A percentile compares a stretch with the other conserved stretches of the same genome.
These are phyloP conservation scores for Gossypium sturtianum DNA, from an alignment of 345 rosid species.

Conservation along the genomic window DNA sequence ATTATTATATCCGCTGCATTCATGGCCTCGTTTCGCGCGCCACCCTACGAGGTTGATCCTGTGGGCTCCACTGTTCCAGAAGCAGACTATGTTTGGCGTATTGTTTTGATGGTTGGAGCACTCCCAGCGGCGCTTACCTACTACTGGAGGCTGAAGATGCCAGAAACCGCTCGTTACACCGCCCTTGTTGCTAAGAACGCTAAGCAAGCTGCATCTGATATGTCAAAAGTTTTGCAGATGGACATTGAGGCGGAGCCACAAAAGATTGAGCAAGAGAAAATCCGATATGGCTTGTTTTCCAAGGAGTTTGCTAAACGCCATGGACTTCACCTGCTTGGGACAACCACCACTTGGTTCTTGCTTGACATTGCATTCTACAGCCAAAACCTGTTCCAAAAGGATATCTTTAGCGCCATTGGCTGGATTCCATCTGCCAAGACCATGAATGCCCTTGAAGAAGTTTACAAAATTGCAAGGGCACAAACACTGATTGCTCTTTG, in stretches of 20 bases:
- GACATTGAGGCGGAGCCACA: slow-evolving; percentile 56
- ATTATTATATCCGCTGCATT: slow-evolving; percentile 49
- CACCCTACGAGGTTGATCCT: slow-evolving; percentile 40
- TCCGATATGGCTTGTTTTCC: slow-evolving; percentile 61
- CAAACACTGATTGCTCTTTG: slow-evolving; percentile 76
- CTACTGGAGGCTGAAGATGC: slow-evolving; percentile 84
- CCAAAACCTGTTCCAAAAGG: slow-evolving; percentile 82
- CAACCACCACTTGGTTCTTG: slow-evolving; percentile 75
- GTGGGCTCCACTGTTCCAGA: slow-evolving; percentile 50
- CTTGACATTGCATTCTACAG: slow-evolving; percentile 86
- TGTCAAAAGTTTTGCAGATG: slow-evolving; percentile 75
- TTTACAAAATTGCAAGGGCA: slow-evolving; percentile 65
- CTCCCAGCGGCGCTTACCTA: slow-evolving; percentile 75
- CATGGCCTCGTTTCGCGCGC: slow-evolving; percentile 41
- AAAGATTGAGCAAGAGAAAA: slow-evolving; percentile 8
- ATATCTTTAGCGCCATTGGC: slow-evolving; percentile 74
- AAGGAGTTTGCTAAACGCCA: slow-evolving; percentile 51
- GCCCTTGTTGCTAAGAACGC: slow-evolving; percentile 79
- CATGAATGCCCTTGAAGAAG: slow-evolving; percentile 79
- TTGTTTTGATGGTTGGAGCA: slow-evolving; percentile 75
- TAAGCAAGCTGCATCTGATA: slow-evolving; percentile 65
- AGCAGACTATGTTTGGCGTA: slow-evolving; percentile 82
- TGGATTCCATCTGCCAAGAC: slow-evolving; percentile 75
- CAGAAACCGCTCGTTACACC: slow-evolving; percentile 86
- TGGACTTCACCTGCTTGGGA: slow-evolving; percentile 82